Conservation (phyloP, 768 basidiomycete species). For the Fibroporia radiculosa region DNA sequence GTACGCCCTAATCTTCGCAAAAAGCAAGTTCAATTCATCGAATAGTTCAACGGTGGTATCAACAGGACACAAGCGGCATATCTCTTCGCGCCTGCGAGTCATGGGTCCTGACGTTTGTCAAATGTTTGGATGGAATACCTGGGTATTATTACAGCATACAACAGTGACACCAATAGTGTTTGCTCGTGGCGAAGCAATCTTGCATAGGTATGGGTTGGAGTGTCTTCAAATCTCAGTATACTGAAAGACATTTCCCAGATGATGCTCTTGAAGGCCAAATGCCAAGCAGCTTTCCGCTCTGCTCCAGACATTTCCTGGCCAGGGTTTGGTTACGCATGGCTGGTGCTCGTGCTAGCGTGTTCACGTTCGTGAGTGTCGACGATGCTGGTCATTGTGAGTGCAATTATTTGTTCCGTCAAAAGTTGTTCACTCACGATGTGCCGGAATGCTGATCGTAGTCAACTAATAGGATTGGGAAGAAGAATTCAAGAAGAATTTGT, state of each 20-base stretch:
- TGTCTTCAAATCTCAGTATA: too few species aligned
- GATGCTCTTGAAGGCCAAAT: not conserved
- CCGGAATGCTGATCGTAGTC: not conserved
- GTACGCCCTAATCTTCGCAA: not conserved
- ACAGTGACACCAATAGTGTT: constrained; percentile 1
- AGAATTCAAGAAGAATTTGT: not conserved
- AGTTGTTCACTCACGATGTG: not conserved
- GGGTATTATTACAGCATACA: not conserved
- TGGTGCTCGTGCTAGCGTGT: not conserved
- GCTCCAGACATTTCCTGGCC: constrained; percentile 1
- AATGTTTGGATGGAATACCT: not conserved
- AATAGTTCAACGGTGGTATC: not conserved
- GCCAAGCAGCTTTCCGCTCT: not conserved
- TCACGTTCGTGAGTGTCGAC: constrained; percentile 2
- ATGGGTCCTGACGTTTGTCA: not conserved
- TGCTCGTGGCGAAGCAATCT: constrained; percentile 1
- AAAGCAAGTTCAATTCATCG: not conserved
- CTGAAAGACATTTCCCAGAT: not conserved
- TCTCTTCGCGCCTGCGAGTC: not conserved
- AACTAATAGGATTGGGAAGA: not conserved
- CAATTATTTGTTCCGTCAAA: not conserved
- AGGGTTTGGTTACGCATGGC: not conserved
- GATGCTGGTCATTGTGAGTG: constrained; percentile 3
- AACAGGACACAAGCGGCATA: not conserved
- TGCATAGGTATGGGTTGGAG: not conserved